Evolutionary conservation across 495 filamentous ascomycete species (phyloP).

Genomic region (Hyaloscypha variabilis): DNA sequence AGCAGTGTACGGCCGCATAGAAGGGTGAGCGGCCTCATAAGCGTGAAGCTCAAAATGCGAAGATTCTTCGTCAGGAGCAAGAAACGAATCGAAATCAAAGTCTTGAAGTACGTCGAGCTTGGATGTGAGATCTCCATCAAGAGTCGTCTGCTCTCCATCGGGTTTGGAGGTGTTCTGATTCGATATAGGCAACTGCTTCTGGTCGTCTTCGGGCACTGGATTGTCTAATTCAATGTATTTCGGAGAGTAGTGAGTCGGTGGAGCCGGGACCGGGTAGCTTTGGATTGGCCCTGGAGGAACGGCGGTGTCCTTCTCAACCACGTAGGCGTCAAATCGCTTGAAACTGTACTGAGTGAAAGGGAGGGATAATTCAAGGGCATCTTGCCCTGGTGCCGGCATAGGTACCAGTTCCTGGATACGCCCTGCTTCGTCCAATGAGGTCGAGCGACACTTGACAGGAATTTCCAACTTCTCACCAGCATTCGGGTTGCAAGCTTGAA

Average conservation of each 20-base stretch:
- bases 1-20: too few species aligned
- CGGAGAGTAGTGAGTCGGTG: too few species aligned
- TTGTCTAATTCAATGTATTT: too few species aligned
- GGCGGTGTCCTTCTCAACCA: neutral
- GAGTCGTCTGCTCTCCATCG: neutral
- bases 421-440: too few species aligned
- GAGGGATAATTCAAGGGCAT: neutral
- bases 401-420: too few species aligned
- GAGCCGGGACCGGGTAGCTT: neutral
- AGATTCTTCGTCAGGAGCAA: neutral
- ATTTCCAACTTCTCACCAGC: too few species aligned
- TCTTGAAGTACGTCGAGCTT: neutral
- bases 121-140: neutral
- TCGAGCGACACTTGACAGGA: too few species aligned
- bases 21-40: neutral
- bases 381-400: neutral
- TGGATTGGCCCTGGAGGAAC: neutral
- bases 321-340: neutral
- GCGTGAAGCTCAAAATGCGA: neutral
- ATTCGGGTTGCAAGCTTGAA: neutral
- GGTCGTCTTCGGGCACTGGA: too few species aligned
- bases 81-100: neutral
- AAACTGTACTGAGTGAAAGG: conserved; percentile 17
- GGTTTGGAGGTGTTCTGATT: too few species aligned
- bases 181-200: too few species aligned